Conservation (phyloP, 2,329 filamentous ascomycete genomes). For the Ceratocystis papillata region DNA sequence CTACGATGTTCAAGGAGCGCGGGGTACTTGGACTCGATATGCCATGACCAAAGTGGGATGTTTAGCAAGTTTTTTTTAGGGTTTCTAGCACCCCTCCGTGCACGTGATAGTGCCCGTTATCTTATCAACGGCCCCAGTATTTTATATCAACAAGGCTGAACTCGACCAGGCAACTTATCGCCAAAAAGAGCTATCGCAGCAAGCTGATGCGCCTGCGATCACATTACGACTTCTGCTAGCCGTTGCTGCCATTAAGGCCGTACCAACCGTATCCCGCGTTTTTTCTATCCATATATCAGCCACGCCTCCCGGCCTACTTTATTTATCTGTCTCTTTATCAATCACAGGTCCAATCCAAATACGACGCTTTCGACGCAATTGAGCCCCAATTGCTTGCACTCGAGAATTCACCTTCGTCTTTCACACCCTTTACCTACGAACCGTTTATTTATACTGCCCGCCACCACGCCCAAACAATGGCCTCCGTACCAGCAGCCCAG, state of each 20-base stretch:
- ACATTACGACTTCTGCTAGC: not conserved
- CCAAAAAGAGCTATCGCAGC: not conserved
- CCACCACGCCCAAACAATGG: slow-evolving; percentile 8
- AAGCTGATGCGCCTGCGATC: slow-evolving; percentile 21
- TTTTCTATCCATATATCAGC: not conserved
- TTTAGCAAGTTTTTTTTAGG: not conserved
- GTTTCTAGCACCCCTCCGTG: not conserved
- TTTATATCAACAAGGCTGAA: not conserved
- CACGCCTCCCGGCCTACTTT: not conserved
- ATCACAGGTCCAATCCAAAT: too few species aligned
- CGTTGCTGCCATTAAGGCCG: not conserved
- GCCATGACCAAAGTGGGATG: not conserved
- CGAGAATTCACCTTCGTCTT: not conserved
- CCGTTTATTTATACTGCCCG: too few species aligned
- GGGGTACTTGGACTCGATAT: not conserved
- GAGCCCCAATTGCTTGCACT: too few species aligned
- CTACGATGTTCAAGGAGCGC: not conserved
- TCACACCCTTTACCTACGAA: not conserved
- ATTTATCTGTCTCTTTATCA: too few species aligned
- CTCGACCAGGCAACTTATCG: not conserved
- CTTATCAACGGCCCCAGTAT: not conserved
- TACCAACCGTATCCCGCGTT: not conserved
- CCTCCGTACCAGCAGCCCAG: slow-evolving; percentile 31
- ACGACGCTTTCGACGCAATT: too few species aligned
- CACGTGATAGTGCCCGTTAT: not conserved